Base-by-base conservation (phyloP, 2,329 filamentous ascomycete genomes). In the Byssoonygena ceratinophila region DNA sequence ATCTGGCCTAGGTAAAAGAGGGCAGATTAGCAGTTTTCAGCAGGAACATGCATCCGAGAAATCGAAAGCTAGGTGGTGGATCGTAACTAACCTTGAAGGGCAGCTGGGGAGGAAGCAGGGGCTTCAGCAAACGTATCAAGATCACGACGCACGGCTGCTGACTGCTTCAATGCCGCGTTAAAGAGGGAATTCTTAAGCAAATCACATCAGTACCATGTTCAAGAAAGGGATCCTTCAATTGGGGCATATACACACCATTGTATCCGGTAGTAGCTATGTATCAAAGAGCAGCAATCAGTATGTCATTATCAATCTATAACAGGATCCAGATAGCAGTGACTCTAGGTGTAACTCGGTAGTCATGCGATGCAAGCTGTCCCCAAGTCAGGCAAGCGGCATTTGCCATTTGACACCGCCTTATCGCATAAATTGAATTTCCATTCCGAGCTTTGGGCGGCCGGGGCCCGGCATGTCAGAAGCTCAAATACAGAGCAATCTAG, bases 101-200 rank as follows among this genome's bases (percentile, higher is more conserved):
- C 79, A 44, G 78, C 75, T 37, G 81, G 82, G 46, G 76, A 75
- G 48, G 78, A 76, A 27, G 74, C 68, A 2, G 76, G 74, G 7
- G 76, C 73, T 55, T 81, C 75, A 53, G 83, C 76, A 62, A 90
- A 83, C 44, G 77, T 75, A 61, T 85, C 81, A 57, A 94, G 80
- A 64, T 92, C 86, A 64, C 79, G 80, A 61, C 85, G 84, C 60
- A 94, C 81, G 41, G 85, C 80, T 60, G 85, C 87, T 59, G 84
- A 88, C 72, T 94, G 87, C 71, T 88, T 87, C 51, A 92, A 75
- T 50, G 87, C 86, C 53, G 85, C 85, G 67, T 94, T 94, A 74
- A 91, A 94, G 47, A 88, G 77, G 41, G 85, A 83, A 63, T 90
- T 91, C 87, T 88, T 31, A 16, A 14, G 7, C 11, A 14, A 18